A percentile compares a stretch with the other conserved stretches of the same genome.
Evolutionary conservation across 306 rosid species (phyloP).

Genomic region (Neltuma alba): DNA sequence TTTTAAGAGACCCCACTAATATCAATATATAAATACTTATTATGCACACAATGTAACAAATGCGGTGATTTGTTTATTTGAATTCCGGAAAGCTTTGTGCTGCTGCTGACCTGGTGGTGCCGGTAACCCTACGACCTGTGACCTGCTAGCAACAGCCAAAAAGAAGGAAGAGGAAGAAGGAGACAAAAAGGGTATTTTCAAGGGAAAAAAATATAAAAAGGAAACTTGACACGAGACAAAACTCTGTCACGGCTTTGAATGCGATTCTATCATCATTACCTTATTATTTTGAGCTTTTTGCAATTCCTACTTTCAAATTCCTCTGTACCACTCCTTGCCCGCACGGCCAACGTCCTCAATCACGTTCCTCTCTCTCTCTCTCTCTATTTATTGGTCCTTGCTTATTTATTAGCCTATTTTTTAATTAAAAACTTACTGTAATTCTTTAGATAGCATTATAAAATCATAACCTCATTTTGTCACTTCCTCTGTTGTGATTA

Average conservation of each 20-base stretch:
- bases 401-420: not conserved
- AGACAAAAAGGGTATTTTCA: conserved; percentile 39
- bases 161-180: conserved; percentile 24
- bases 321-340: conserved; percentile 43
- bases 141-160: conserved; percentile 53
- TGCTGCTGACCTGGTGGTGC: conserved; percentile 44
- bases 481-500: too few species aligned
- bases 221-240: conserved; percentile 32
- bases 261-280: conserved; percentile 70
- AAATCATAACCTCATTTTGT: not conserved
- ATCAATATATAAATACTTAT: not conserved
- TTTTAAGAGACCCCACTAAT: not conserved
- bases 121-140: conserved; percentile 51
- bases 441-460: not conserved
- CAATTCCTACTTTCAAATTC: conserved; percentile 46
- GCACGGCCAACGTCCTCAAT: conserved; percentile 43
- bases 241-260: conserved; percentile 43
- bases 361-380: not conserved
- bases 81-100: conserved; percentile 36
- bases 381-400: not conserved
- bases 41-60: not conserved
- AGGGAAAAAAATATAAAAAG: not conserved
- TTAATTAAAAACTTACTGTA: not conserved
- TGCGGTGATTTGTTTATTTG: not conserved
- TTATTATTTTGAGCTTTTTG: conserved; percentile 77